These are phyloP conservation scores for Cyclotella baltica DNA, from an alignment of 108 stramenopile species.

Conservation along the genomic window DNA sequence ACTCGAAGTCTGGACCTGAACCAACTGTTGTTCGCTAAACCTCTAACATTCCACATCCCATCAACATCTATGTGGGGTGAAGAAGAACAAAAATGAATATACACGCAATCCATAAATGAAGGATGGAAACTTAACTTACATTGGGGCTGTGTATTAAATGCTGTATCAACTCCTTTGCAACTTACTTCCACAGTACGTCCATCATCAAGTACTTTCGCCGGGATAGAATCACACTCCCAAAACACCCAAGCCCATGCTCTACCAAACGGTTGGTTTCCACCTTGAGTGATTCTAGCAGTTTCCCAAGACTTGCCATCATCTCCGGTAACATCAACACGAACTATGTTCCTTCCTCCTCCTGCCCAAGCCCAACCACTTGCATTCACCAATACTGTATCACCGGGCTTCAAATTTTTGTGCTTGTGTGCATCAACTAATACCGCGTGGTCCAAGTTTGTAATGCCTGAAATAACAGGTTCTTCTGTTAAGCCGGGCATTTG, in stretches of 20 bases:
- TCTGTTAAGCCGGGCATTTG: slow-evolving; percentile 82
- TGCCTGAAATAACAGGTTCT: slow-evolving; percentile 79
- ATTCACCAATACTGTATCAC: slow-evolving; percentile 67
- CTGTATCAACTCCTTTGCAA: slow-evolving; percentile 83
- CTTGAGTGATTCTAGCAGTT: slow-evolving; percentile 69
- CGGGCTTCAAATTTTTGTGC: slow-evolving; percentile 55
- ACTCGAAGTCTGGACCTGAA: slow-evolving; percentile 41
- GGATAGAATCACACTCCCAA: slow-evolving; percentile 81
- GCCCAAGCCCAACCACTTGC: slow-evolving; percentile 88
- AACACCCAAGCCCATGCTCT: slow-evolving; percentile 91
- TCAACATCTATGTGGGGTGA: too few relatives aligned
- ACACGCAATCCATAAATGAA: too few relatives aligned
- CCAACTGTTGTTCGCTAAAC: slow-evolving; percentile 87
- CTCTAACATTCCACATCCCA: slow-evolving; percentile 86
- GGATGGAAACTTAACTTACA: too few relatives aligned
- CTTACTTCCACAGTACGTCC: slow-evolving; percentile 63
- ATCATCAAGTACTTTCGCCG: slow-evolving; percentile 71
- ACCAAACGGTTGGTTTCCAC: slow-evolving; percentile 69
- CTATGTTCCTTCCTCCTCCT: slow-evolving; percentile 86
- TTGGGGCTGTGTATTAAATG: slow-evolving; percentile 84
- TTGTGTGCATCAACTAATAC: neutral
- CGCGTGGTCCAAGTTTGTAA: slow-evolving; percentile 59
- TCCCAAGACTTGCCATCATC: slow-evolving; percentile 78
- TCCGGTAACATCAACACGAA: slow-evolving; percentile 84
- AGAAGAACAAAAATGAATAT: too few relatives aligned